Conservation (phyloP, 306 rosid genomes). For the Ormosia semicastrata region DNA sequence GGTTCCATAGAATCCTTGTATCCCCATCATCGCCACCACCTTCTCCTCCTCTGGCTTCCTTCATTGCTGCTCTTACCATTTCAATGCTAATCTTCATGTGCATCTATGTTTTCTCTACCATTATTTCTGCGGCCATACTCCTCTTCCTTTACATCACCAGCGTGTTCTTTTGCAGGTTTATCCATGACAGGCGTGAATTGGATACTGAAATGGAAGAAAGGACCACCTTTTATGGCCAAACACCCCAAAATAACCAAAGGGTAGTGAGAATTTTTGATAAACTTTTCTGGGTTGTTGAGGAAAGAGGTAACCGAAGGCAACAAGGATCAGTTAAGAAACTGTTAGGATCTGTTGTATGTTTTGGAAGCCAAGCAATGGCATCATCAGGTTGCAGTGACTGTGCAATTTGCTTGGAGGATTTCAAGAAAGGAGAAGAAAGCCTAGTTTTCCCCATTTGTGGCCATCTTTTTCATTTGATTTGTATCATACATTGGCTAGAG, state of each 20-base stretch:
- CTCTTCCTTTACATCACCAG: neutral
- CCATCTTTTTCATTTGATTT: constrained; percentile 50
- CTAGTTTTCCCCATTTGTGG: constrained; percentile 42
- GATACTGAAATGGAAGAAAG: neutral
- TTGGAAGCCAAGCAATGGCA: neutral
- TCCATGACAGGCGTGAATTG: neutral
- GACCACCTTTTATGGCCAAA: neutral
- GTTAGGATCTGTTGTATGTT: neutral
- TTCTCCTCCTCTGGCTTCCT: neutral
- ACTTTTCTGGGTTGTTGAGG: constrained; percentile 8
- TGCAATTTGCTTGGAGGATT: constrained; percentile 56
- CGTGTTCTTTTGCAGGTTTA: neutral
- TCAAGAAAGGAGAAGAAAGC: constrained; percentile 42
- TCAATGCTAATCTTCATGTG: neutral
- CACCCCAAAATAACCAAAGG: neutral
- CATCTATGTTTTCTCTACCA: neutral
- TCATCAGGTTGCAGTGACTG: constrained; percentile 29
- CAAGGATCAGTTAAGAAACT: neutral
- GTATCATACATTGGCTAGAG: constrained; percentile 50
- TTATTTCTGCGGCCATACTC: neutral
- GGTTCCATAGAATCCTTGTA: neutral
- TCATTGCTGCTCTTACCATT: neutral
- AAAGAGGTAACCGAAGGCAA: neutral
- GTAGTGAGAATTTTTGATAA: neutral
- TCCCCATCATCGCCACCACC: neutral